Evolutionary conservation across 2,329 filamentous ascomycete species (phyloP).

Genomic region (Epicoccum nigrum): DNA sequence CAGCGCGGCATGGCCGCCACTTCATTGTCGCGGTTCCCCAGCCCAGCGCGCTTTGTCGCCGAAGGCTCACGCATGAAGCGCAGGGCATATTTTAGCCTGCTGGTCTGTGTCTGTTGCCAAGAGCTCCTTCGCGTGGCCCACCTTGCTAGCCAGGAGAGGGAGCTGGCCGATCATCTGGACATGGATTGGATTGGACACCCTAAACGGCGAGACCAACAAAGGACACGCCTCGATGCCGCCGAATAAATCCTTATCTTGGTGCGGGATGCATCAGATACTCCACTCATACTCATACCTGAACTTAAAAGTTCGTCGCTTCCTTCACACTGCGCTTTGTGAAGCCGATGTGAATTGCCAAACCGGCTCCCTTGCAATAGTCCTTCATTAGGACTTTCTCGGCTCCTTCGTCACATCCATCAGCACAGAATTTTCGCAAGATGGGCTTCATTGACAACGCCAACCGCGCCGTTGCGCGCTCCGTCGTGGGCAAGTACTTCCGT

Average conservation of each 20-base stretch:
- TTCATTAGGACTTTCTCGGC: conserved; percentile 3
- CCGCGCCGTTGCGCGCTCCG: conserved; percentile 40
- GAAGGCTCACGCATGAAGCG: conserved; percentile 8
- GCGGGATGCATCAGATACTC: conserved; percentile 38
- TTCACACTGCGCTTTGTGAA: conserved; percentile 6
- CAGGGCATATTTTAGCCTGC: not conserved
- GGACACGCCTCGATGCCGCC: conserved; percentile 20
- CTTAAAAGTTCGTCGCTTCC: conserved; percentile 24
- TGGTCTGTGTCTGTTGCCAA: conserved; percentile 1
- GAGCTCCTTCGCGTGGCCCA: conserved; percentile 16
- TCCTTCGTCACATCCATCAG: conserved; percentile 1
- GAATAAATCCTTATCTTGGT: conserved; percentile 44
- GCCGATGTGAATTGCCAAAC: conserved; percentile 18
- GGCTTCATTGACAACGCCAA: conserved; percentile 45
- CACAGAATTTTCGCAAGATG: conserved; percentile 32
- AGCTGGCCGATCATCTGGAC: conserved; percentile 9
- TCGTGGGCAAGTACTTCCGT: conserved; percentile 63
- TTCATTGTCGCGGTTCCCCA: conserved; percentile 11
- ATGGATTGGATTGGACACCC: conserved; percentile 28
- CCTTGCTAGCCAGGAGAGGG: conserved; percentile 12
- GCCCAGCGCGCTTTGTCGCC: conserved; percentile 6
- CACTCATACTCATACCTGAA: conserved; percentile 17
- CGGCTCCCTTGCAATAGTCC: conserved; percentile 10
- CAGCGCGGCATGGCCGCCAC: conserved; percentile 5
- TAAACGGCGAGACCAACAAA: conserved; percentile 28